Evolutionary conservation across 2,329 filamentous ascomycete genomes (phyloP), one percentile per base, ranked within the genome.

Genomic region (Sporothrix schenckii): DNA sequence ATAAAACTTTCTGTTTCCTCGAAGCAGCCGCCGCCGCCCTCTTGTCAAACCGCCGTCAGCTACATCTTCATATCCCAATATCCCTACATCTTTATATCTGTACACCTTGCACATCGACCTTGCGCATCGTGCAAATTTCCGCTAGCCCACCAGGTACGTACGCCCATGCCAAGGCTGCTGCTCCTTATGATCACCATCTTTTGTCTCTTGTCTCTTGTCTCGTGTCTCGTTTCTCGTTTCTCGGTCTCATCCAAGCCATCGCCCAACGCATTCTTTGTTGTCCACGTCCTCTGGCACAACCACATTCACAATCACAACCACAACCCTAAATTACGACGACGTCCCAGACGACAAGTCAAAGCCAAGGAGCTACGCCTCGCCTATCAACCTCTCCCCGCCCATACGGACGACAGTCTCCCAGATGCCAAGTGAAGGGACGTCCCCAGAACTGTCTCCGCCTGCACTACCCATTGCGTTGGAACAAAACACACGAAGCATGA

Each of bases 131-230:
- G 30, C 61, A 49, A 30, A 49, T 67, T 34, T 34, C 53, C 50
- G 21, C 52, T n/a, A 56, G 34, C 24, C 71, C 58, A 56, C 67
- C 66, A 72, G 71, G 71, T 72, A 72, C 68, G 71, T 72, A 53
- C 16, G 67, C 34, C 34, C 58, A 39, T 47, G 69, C 69, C 71
- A 71, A 72, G 69, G 56, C 47, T 66, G 44, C 19, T 21, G 47
- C 63, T 39, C 44, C 47, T 44, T 50, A 50, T 44, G 44, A 50
- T 52, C 63, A 16, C 63, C 21, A 24, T 19, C 61, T 49, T 14
- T 49, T 49, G 21, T 63, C 4, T 24, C 24, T 24, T 24, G 24
- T 24, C 24, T 24, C 53, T 54, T 16, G 53, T 54, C 30, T 56
- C 4, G 4, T 34, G 30, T 34, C 53, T 60, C 39, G 54, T 61